These are phyloP conservation scores for Nannochloropsis gaditana DNA, from an alignment of 108 stramenopile species.

Conservation along the genomic window DNA sequence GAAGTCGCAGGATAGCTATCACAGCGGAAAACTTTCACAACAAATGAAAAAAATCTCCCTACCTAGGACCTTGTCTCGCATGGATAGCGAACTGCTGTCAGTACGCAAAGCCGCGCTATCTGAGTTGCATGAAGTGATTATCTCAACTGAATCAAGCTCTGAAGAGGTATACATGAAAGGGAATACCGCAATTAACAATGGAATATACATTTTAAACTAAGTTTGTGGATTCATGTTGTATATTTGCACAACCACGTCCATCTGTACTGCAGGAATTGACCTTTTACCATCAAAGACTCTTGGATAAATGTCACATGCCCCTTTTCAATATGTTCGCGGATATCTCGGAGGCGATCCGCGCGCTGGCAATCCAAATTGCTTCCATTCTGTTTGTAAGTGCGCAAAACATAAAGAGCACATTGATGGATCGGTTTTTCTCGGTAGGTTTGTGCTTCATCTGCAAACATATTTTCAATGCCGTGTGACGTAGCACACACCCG, in stretches of 20 bases:
- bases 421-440: background rate
- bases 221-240: too few relatives aligned
- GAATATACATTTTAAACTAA: too few relatives aligned
- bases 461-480: too few relatives aligned
- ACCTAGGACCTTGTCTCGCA: background rate
- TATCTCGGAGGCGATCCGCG: background rate
- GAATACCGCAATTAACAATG: too few relatives aligned
- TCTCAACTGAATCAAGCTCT: background rate
- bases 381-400: background rate
- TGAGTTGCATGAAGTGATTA: background rate
- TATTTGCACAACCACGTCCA: too few relatives aligned
- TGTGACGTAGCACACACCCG: too few relatives aligned
- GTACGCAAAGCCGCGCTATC: background rate
- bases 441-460: background rate
- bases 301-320: background rate
- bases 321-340: constrained; percentile 1
- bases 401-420: background rate
- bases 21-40: too few relatives aligned
- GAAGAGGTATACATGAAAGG: background rate
- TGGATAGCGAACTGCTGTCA: background rate
- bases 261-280: too few relatives aligned
- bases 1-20: too few relatives aligned
- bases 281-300: too few relatives aligned
- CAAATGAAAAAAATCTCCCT: too few relatives aligned
- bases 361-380: background rate